phyloP scores from a whole-genome alignment of 129 eudicot species.

The Logfia minima region DNA sequence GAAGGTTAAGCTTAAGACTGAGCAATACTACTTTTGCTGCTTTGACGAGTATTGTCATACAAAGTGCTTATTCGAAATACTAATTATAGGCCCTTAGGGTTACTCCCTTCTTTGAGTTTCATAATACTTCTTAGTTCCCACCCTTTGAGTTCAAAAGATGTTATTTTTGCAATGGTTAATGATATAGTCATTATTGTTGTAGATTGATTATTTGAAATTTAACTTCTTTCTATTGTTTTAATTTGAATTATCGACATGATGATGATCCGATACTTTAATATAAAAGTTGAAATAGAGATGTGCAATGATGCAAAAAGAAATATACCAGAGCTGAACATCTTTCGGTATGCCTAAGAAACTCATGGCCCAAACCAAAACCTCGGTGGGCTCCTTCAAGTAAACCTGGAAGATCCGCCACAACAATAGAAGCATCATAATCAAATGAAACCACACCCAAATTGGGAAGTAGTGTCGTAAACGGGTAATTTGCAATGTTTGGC shows the following conservation, averaged over 20 bases:
- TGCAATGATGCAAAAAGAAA: not conserved
- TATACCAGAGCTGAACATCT: slow-evolving; percentile 96
- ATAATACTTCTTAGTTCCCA: not conserved
- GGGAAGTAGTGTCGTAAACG: slow-evolving; percentile 92
- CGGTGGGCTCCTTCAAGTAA: slow-evolving; percentile 96
- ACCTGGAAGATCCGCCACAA: slow-evolving; percentile 96
- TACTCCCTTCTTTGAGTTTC: not conserved
- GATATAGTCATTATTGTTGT: not conserved
- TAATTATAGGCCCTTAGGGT: not conserved
- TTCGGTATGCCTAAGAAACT: slow-evolving; percentile 92
- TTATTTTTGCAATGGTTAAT: not conserved
- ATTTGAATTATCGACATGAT: not conserved
- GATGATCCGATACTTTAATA: not conserved
- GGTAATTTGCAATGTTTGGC: slow-evolving; percentile 89
- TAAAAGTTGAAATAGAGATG: not conserved
- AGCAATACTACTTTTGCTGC: not conserved
- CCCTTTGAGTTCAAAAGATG: not conserved
- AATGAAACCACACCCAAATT: slow-evolving; percentile 89
- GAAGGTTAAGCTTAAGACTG: not conserved
- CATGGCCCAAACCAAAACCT: slow-evolving; percentile 96
- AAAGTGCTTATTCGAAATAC: not conserved
- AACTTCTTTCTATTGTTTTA: not conserved
- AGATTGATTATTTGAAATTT: not conserved
- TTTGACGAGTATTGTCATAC: not conserved
- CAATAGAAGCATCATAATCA: slow-evolving; percentile 77